These are phyloP conservation scores for Aureobasidium sp. DNA, from an alignment of 2,329 filamentous ascomycete species.

Conservation along the genomic window DNA sequence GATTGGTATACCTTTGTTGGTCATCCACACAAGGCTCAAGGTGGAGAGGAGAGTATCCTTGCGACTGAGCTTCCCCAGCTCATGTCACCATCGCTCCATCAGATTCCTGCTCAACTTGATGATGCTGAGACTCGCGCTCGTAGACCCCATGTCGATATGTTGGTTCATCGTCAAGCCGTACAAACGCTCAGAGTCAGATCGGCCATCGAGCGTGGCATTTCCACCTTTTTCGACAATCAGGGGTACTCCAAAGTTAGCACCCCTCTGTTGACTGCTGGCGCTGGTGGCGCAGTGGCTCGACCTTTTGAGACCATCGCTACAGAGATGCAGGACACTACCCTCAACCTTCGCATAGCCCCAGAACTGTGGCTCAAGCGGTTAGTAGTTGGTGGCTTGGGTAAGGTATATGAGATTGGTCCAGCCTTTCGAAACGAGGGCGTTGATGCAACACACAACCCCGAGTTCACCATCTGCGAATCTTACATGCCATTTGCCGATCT, in stretches of 20 bases:
- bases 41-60: constrained; percentile 67
- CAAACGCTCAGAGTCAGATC: constrained; percentile 70
- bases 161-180: constrained; percentile 62
- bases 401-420: constrained; percentile 87
- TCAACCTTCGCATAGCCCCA: constrained; percentile 82
- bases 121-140: constrained; percentile 67
- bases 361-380: constrained; percentile 93
- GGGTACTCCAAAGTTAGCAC: constrained; percentile 85
- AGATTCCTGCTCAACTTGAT: constrained; percentile 63
- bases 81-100: constrained; percentile 70
- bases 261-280: constrained; percentile 73
- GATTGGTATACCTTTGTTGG: constrained; percentile 56
- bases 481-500: constrained; percentile 81
- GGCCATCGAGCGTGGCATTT: constrained; percentile 64
- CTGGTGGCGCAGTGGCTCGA: constrained; percentile 80
- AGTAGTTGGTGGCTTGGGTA: constrained; percentile 79
- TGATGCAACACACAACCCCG: constrained; percentile 88
- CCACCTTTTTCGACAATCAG: constrained; percentile 63
- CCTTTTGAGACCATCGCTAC: constrained; percentile 77
- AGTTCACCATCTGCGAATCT: constrained; percentile 97
- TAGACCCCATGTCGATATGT: constrained; percentile 77
- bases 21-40: constrained; percentile 39
- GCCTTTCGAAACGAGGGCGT: constrained; percentile 86
- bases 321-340: constrained; percentile 62
- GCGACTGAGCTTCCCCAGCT: constrained; percentile 63